Base-by-base conservation (phyloP, 169 alveolate species). In the Fabrea salina region DNA sequence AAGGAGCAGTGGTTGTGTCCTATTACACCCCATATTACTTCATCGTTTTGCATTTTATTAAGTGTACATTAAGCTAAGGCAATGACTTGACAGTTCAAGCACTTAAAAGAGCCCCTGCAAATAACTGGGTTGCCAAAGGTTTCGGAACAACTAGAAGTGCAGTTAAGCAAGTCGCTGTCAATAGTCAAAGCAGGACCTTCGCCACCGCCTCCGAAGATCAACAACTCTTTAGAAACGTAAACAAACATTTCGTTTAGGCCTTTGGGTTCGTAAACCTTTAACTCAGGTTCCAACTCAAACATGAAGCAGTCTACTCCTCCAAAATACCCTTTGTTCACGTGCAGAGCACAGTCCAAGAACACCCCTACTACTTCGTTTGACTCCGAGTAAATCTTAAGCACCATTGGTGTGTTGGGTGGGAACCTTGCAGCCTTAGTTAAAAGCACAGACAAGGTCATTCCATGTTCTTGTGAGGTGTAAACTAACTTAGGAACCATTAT, bases 41-140 rank as follows among this genome's bases (percentile, higher is more conserved):
- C 74, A 37, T 61, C 74, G 74, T 61, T 61, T 4, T 61, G 74
- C 74, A 61, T 61, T 22, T 25, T 56, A n/a, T n/a, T n/a, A n/a
- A n/a, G n/a, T n/a, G n/a, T n/a, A n/a, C n/a, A n/a, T n/a, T n/a
- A n/a, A n/a, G n/a, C n/a, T n/a, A n/a, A n/a, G n/a, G n/a, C n/a
- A n/a, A n/a, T n/a, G n/a, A n/a, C n/a, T n/a, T n/a, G n/a, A n/a
- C n/a, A n/a, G n/a, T n/a, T n/a, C n/a, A n/a, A n/a, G n/a, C n/a
- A n/a, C n/a, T 47, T 25, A 56, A 56, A 56, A 27, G 37, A 1
- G 40, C 37, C 11, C 40, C 49, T 27, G 19, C 37, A 16, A 1
- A 56, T 16, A 11, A 2, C 49, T 19, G 16, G 19, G 2, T 56
- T 56, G 2, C 27, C 4, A 56, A n/a, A 56, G 1, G 68, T 56